Base-by-base conservation (phyloP, 257 asterid species). In the Haberlea rhodopensis region DNA sequence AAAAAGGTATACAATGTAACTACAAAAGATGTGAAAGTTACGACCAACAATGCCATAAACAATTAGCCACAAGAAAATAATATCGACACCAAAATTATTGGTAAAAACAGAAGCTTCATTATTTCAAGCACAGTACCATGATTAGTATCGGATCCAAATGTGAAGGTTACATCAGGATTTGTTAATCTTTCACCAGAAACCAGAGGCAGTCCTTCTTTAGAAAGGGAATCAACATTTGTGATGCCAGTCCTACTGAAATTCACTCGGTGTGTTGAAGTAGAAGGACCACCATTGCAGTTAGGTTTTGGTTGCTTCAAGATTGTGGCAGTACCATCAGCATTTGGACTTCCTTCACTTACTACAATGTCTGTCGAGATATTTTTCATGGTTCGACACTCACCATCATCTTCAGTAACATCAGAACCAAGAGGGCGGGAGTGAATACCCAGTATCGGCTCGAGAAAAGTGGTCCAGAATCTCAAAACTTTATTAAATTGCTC, bases 401-500 rank as follows among this genome's bases (percentile, higher is more conserved):
- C 71, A 63, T 76, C 87, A 75, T 80, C 91, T 65, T 81, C 96
- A 18, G 70, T 53, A 75, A 57, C 71, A 24, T 81, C 88, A 16
- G 79, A 63, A 65, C 62, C 85, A 76, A 55, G 79, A 46, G 77
- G 78, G 31, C 82, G 84, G 74, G 88, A 78, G 56, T 82, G 83
- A 70, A 90, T 79, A 58, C 94, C 96, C 69, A 94, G 70, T 67
- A 94, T 79, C 20, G 86, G 95, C 85, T 94, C 99, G 61, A 94
- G 78, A 78, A 90, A 90, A 66, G 81, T 78, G 59, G 90, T 86
- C 97, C 97, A 94, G 62, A 90, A 85, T 78, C 88, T 77, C 87
- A 90, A 68, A 66, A 90, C 88, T 73, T 90, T 90, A 71, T 81
- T 81, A 26, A 77, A 67, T 72, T 90, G 99, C 66, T 94, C 99